Base-by-base conservation (phyloP, 2,329 filamentous ascomycete genomes). In the Sclerotinia spermophila region DNA sequence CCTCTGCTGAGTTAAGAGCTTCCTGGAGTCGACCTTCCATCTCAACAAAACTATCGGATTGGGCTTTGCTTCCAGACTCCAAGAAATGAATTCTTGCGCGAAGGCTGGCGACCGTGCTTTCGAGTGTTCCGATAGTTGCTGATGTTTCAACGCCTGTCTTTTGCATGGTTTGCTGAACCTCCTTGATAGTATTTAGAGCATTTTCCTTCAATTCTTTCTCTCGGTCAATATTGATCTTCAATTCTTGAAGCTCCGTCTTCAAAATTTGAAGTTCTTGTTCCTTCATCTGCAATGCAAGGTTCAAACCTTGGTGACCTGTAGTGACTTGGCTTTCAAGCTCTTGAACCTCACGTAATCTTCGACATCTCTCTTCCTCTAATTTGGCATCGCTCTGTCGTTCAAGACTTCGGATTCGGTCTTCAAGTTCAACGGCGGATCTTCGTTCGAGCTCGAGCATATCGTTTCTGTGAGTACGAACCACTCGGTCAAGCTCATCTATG, bases 21-120 rank as follows among this genome's bases (percentile, higher is more conserved):
- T 96, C 91, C 77, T 93, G 91, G 77, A 97, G 89, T 67, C 90
- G 86, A 58, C 90, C 85, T 78, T 97, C 92, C 83, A 97, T 92
- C 70, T 88, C 89, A 55, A 92, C 89, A 80, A 95, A 97, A 17
- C 92, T 89, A 76, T 95, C 88, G 0, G 94, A 96, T 77, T 97
- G 94, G 21, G 93, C 92, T 80, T 97, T 92, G 80, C 89, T 94
- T 77, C 94, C 93, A 0, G 93, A 96, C 79, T 97, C 93, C 27
- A 97, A 87, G 78, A 96, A 97, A 74, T 94, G 90, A 71, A 97
- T 92, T 76, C 95, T 92, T 2, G 92, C 92, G 75, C 90, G 88
- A 74, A 97, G 86, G 4, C 90, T 91, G 73, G 90, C 89, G 73
- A 92, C 89, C 35, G 91, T 89, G 48, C 89, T 90, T 75, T 97